Evolutionary conservation across 176 grass and related monocot genomes (phyloP).

Genomic region (Aegilops bicornis): DNA sequence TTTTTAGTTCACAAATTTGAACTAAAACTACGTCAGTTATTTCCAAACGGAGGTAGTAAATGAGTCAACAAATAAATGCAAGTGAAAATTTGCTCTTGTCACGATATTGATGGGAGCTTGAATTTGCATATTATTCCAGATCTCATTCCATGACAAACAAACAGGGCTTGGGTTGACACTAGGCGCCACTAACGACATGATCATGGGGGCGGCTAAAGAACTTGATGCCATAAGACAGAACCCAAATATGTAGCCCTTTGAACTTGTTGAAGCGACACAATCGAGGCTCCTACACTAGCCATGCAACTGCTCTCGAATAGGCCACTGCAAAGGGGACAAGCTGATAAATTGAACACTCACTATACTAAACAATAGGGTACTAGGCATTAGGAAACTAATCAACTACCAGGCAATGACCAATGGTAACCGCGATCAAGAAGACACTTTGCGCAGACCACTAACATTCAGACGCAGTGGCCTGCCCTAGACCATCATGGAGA

Average conservation of each 20-base stretch:
- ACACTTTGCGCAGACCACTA: constrained; percentile 6
- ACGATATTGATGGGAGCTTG: not conserved
- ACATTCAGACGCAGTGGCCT: not conserved
- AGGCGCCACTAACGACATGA: not conserved
- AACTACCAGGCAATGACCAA: not conserved
- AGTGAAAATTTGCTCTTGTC: not conserved
- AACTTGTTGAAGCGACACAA: constrained; percentile 24
- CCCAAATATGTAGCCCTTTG: constrained; percentile 24
- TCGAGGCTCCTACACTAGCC: constrained; percentile 13
- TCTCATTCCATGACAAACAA: not conserved
- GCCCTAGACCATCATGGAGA: not conserved
- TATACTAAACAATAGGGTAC: not conserved
- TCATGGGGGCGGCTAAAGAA: constrained; percentile 10
- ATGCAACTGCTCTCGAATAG: constrained; percentile 18
- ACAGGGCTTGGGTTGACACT: not conserved
- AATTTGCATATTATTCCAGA: not conserved
- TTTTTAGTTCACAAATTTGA: no score
- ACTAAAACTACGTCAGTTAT: no score
- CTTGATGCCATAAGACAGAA: constrained; percentile 19
- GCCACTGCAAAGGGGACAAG: constrained; percentile 4
- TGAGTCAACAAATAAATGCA: no score
- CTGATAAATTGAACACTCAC: constrained; percentile 5
- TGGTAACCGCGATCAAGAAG: not conserved
- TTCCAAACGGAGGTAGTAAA: no score
- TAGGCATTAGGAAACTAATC: constrained; percentile 23